Evolutionary conservation across 108 stramenopile genomes (phyloP), one percentile per base, ranked within the genome.

Genomic region (Pseudonitzschia pungens): DNA sequence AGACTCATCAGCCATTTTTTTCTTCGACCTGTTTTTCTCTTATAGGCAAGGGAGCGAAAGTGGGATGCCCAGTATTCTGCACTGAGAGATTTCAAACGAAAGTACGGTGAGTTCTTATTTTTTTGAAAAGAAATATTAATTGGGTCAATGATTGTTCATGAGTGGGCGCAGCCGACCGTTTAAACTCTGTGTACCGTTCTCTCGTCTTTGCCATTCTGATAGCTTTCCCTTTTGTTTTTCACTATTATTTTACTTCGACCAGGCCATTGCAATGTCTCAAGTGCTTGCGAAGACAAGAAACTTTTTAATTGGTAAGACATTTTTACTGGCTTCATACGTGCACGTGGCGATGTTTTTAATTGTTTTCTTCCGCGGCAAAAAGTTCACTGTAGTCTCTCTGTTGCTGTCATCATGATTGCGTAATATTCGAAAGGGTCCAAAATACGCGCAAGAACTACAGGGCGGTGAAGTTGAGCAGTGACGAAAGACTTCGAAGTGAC

Each of bases 301-400:
- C 31, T 63, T 9, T 33, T 41, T 12, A 63, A 63, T 33, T 63
- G 62, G 62, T 63, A 63, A 63, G 62, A 40, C 0, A 63, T n/a
- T n/a, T n/a, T 2, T 8, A 24, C 1, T 31, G 20, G 27, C 22
- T 7, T 15, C 21, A 58, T 32, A n/a, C n/a, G n/a, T n/a, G n/a
- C n/a, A n/a, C n/a, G n/a, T n/a, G n/a, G n/a, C n/a, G n/a, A n/a
- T n/a, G n/a, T 28, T 15, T 15, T 28, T 58, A 20, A 28, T 58
- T 32, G 6, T 1, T 58, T 32, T 21, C 1, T 48, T 48, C 57
- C 36, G 2, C 6, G 36, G 36, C 36, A 36, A 36, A 6, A 6
- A 36, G 36, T 6, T 36, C 36, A 36, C 36, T 5, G 2, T 6
- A 5, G 36, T 36, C 6, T 36, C 6, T 36, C 6, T 36, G 36